Percentiles rank a stretch among this genome's conserved stretches.
Conservation (phyloP, 495 filamentous ascomycete genomes). For the Penicillium paradoxum region DNA sequence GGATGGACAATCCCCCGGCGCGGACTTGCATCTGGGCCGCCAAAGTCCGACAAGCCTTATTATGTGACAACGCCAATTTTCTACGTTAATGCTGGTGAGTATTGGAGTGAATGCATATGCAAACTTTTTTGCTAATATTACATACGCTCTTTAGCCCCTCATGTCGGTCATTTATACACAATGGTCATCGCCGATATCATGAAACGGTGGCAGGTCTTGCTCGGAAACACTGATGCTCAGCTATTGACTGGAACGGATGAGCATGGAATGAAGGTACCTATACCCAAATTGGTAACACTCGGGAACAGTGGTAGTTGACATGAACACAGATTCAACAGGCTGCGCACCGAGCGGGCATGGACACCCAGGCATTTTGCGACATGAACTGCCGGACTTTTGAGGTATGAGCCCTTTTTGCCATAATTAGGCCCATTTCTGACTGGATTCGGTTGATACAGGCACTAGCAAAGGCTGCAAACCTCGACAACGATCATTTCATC, state of each 20-base stretch:
- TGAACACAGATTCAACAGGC: conserved; percentile 72
- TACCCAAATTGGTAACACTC: too few relatives aligned
- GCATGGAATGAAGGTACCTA: conserved; percentile 79
- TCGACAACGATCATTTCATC: conserved; percentile 80
- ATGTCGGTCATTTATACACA: conserved; percentile 91
- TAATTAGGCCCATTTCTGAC: not conserved
- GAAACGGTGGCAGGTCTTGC: conserved; percentile 85
- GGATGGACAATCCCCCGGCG: conserved; percentile 20
- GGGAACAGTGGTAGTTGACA: conserved; percentile 13
- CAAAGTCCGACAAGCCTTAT: conserved; percentile 66
- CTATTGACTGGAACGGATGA: conserved; percentile 95
- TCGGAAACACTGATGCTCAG: conserved; percentile 60
- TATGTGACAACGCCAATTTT: conserved; percentile 98
- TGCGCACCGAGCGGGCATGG: conserved; percentile 57
- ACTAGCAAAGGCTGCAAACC: conserved; percentile 60
- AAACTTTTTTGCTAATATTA: conserved; percentile 14
- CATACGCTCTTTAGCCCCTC: conserved; percentile 58
- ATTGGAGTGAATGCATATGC: not conserved
- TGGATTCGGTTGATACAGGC: conserved; percentile 28
- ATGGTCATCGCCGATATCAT: conserved; percentile 87
- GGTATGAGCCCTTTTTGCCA: conserved; percentile 18
- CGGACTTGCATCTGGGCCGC: conserved; percentile 32
- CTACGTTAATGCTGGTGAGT: conserved; percentile 92
- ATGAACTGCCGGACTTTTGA: conserved; percentile 48
- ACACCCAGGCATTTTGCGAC: conserved; percentile 59